Percentiles rank a stretch among this genome's conserved stretches.
phyloP scores from a whole-genome alignment of 768 basidiomycete species.

The Pseudohyphozyma bogoriensis region DNA sequence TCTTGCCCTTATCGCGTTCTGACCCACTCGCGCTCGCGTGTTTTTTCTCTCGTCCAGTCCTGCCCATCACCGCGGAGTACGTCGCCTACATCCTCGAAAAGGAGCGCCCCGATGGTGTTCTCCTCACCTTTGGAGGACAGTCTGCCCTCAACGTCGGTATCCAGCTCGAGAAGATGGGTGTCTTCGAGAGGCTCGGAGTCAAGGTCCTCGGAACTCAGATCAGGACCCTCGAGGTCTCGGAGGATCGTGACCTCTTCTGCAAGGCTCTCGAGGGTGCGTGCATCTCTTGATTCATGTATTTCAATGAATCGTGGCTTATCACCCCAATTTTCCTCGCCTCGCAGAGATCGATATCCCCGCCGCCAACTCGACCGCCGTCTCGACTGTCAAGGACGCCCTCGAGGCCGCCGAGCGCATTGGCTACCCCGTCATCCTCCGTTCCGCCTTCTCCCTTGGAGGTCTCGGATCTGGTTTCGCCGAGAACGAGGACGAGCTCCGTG shows the following conservation, averaged over 20 bases:
- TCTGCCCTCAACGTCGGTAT: constrained; percentile 97
- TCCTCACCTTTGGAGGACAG: constrained; percentile 96
- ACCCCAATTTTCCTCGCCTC: neutral
- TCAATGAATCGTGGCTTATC: neutral
- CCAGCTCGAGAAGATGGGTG: constrained; percentile 89
- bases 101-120: constrained; percentile 91
- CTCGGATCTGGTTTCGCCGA: constrained; percentile 97
- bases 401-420: constrained; percentile 82
- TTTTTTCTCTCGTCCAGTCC: constrained; percentile 38
- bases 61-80: constrained; percentile 92
- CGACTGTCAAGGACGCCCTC: constrained; percentile 85
- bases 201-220: constrained; percentile 93
- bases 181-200: constrained; percentile 82
- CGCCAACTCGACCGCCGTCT: constrained; percentile 90
- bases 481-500: constrained; percentile 84
- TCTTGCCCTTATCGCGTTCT: neutral
- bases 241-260: constrained; percentile 91
- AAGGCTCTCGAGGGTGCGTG: constrained; percentile 82
- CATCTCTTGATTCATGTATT: neutral
- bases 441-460: constrained; percentile 94
- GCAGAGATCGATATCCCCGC: constrained; percentile 93
- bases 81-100: constrained; percentile 98
- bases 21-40: neutral
- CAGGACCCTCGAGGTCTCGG: constrained; percentile 86
- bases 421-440: constrained; percentile 93